Conservation (phyloP, 2,329 filamentous ascomycete species). For the Emericellopsis atlantica region DNA sequence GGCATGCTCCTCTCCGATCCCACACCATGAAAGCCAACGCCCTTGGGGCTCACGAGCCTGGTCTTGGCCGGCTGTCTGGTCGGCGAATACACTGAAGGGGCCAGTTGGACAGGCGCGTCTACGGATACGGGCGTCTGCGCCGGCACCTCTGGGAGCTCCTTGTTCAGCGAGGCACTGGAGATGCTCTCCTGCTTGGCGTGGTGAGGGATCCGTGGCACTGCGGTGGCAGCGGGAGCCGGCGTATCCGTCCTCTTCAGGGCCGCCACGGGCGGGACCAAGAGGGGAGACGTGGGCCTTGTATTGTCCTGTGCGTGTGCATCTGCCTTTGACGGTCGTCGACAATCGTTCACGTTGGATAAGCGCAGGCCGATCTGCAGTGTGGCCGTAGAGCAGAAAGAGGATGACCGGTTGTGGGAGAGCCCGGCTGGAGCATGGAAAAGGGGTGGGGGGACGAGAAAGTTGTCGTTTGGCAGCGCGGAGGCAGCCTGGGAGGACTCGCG, state of each 20-base stretch:
- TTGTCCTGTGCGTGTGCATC: too few relatives aligned
- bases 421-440: conserved; percentile 23
- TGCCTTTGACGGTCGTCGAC: conserved; percentile 9
- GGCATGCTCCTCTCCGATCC: not conserved
- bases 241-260: not conserved
- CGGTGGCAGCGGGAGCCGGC: not conserved
- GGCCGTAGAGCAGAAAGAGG: conserved; percentile 51
- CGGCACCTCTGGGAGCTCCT: conserved; percentile 1
- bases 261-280: not conserved
- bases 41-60: conserved; percentile 2
- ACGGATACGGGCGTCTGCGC: not conserved
- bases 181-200: not conserved
- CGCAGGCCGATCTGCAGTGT: conserved; percentile 62
- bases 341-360: conserved; percentile 47
- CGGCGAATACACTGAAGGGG: conserved; percentile 39
- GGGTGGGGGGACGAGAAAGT: conserved; percentile 25
- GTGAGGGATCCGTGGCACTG: not conserved
- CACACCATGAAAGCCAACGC: not conserved
- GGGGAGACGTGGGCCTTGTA: not conserved
- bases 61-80: conserved; percentile 7
- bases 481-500: conserved; percentile 1
- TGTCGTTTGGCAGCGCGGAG: conserved; percentile 1
- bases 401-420: conserved; percentile 39
- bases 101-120: conserved; percentile 26
- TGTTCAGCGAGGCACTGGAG: not conserved